Evolutionary conservation across 2,329 filamentous ascomycete genomes (phyloP), one percentile per base, ranked within the genome.

Genomic region (Neurospora crassa): DNA sequence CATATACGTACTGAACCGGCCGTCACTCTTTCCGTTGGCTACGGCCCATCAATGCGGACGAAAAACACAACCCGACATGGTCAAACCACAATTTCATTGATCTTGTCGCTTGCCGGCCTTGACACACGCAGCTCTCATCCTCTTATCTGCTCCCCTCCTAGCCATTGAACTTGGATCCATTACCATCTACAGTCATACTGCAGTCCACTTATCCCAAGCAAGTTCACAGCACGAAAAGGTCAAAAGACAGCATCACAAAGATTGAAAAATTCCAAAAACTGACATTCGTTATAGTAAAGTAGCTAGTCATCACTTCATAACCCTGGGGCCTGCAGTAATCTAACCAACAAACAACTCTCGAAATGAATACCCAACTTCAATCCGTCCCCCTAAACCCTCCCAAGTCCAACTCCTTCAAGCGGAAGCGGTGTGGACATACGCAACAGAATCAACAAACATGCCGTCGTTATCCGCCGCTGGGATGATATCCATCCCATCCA

Each of bases 401-500:
- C 47, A 5, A 53, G n/a, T 47, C n/a, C 43, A 47, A 37, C 34
- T 16, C 43, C 20, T 4, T 53, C 47, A 53, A 18, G 41, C 41
- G n/a, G 53, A 53, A 18, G 41, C 41, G n/a, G 53, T 63, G 34
- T 63, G 53, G 2, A 63, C 53, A 11, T 11, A 63, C 67, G 75
- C 73, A 68, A 78, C 69, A 14, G 71, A 73, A n/a, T 72, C 63
- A 24, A 76, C 73, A 70, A 78, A 78, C 40, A 73, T 75, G 10
- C 76, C 74, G 5, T 70, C 12, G 29, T 77, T 77, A 24, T 76
- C 73, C 69, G 72, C 69, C 12, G 72, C 74, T 10, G 41, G 24
- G 6, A 75, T 75, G n/a, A 77, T 70, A 41, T 79, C 74, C 37
- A 43, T 14, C 20, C 76, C 76, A 40, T 78, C 72, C 11, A 76